Evolutionary conservation across 1,284 basidiomycete genomes (phyloP), one percentile per base, ranked within the genome.

Genomic region (Sporisorium sorghi): DNA sequence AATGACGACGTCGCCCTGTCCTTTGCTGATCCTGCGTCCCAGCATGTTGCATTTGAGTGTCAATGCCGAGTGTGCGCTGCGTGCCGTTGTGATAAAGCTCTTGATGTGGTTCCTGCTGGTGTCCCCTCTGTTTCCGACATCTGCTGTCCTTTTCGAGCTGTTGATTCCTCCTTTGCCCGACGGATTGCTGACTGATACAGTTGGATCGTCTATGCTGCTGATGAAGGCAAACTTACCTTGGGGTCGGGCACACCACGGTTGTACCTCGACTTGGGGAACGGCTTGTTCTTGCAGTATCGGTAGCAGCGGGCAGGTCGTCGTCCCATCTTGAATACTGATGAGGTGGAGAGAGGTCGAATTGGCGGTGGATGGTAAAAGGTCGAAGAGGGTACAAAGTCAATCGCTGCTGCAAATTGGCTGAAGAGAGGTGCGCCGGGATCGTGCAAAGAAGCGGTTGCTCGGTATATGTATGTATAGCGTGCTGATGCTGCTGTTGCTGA

Each of bases 201-300:
- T 48, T 37, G 39, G 23, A 52, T 48, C 57, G 57, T 54, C 42
- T 33, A 47, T 54, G 52, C 35, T 54, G 52, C 23, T 40, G 47
- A 37, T 12, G 7, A 37, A 11, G 21, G 24, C 43, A 24, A 64
- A 72, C 64, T 65, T 62, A 78, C 76, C 76, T 83, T 83, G 58
- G 82, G 80, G 78, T 83, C 82, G 63, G 82, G 82, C 40, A 83
- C 82, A 82, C 94, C 95, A 89, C 96, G 93, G 89, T 97, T 97
- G 89, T 96, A 97, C 85, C 94, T 77, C 63, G 81, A 83, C 79
- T 84, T 84, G 74, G 83, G 83, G 73, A 73, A 80, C 59, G 78
- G 79, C 75, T 83, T 83, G 81, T 83, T 83, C 82, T 83, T 83
- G 78, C 82, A 83, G 82, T 83, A 82, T 17, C 82, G 73, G 76